phyloP scores from a whole-genome alignment of 176 grass and related monocot genomes.

The Musa beccarii region DNA sequence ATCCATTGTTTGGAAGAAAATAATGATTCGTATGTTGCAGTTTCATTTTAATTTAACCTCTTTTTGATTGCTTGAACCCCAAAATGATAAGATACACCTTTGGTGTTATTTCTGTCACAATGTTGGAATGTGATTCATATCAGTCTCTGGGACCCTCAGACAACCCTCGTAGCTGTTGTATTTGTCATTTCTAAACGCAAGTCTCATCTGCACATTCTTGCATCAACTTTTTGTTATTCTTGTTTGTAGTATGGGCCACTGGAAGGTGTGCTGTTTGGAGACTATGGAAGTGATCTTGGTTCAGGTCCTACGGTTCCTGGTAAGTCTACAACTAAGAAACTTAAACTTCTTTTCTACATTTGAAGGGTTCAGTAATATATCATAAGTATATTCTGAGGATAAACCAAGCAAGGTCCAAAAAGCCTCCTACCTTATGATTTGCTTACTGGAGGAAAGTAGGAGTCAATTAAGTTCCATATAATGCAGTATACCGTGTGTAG shows the following conservation, averaged over 20 bases:
- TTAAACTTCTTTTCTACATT: background rate
- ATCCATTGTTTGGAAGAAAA: background rate
- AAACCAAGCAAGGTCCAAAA: no score
- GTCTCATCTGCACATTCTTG: background rate
- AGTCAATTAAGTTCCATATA: background rate
- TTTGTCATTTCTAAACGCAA: background rate
- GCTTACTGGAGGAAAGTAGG: background rate
- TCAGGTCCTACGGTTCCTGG: conserved; percentile 77
- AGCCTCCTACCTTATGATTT: background rate
- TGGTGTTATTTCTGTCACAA: background rate
- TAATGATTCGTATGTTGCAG: background rate
- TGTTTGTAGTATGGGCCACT: conserved; percentile 65
- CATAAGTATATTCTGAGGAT: background rate
- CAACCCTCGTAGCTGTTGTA: background rate
- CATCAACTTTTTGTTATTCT: background rate
- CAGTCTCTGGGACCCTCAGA: background rate
- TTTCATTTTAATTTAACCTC: background rate
- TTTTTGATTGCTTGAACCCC: background rate
- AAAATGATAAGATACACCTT: background rate
- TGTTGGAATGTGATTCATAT: background rate
- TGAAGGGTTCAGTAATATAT: background rate
- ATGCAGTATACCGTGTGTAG: no score
- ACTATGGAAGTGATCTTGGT: conserved; percentile 85
- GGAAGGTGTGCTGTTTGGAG: conserved; percentile 82
- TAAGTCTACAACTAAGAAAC: conserved; percentile 22